Evolutionary conservation across 2,329 filamentous ascomycete species (phyloP), one percentile per base, ranked within the genome.

Genomic region (Penicillium brevicompactum): DNA sequence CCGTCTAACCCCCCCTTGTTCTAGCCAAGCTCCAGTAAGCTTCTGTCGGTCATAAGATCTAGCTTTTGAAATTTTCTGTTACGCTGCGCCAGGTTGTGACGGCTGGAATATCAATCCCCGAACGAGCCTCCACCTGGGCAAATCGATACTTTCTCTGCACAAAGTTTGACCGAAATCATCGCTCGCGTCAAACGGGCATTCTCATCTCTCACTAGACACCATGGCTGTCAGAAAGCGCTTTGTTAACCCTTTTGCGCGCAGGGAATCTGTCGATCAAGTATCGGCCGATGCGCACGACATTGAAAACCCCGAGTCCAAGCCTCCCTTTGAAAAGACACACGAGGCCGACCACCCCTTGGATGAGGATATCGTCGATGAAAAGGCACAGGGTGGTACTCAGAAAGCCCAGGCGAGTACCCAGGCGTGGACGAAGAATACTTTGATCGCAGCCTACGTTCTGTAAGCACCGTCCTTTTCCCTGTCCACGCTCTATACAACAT

Each of bases 141-240:
- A 1, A 11, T 34, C 4, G 13, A 7, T 37, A 2, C 13, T 27
- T 6, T 37, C 34, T 37, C 34, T 4, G 34, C 13, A n/a, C 13
- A 14, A 5, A 37, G 13, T 13, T 37, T n/a, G 4, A 13, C 6
- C 6, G 14, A 37, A 7, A 37, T 7, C 13, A n/a, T n/a, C 13
- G 13, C 34, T 16, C n/a, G 34, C 34, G n/a, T 37, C 5, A n/a
- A 6, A n/a, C 30, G 14, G 24, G 9, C n/a, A 22, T 44, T 30
- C 14, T 16, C 42, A 30, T 16, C n/a, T 31, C 11, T 7, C 5
- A 11, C 24, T 34, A 21, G n/a, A 42, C 13, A 53, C 13, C 14
- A 56, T 56, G 54, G 41, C 54, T n/a, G 30, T 56, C 30, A 46
- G 54, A 49, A 56, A 56, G 37, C 54, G 54, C 16, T 53, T 56